Percentiles rank a stretch among this genome's conserved stretches.
phyloP scores from a whole-genome alignment of 345 rosid species.

The Camelina neglecta region DNA sequence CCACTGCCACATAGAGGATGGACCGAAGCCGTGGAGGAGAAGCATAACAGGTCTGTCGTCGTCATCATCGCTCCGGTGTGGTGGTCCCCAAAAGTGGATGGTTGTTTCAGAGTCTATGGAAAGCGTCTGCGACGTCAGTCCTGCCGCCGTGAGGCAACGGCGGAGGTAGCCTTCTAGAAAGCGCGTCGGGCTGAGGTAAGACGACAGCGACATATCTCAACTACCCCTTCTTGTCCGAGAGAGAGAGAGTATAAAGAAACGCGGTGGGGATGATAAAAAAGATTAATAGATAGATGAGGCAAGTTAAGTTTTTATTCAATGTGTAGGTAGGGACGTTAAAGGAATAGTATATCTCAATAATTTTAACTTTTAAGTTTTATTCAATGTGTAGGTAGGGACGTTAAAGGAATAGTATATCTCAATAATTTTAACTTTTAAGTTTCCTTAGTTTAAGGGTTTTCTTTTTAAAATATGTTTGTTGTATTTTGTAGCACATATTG shows the following conservation, averaged over 20 bases:
- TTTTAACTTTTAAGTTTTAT: neutral
- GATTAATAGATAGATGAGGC: neutral
- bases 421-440: neutral
- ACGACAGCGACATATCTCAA: slow-evolving; percentile 43
- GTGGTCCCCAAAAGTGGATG: slow-evolving; percentile 79
- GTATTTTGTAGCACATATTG: neutral
- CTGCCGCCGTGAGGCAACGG: slow-evolving; percentile 66
- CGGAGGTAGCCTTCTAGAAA: slow-evolving; percentile 72
- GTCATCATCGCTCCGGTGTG: neutral
- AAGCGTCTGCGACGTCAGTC: slow-evolving; percentile 57
- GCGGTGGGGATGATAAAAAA: neutral
- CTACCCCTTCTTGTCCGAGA: slow-evolving; percentile 34
- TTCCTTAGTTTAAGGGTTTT: neutral
- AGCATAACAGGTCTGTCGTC: slow-evolving; percentile 56
- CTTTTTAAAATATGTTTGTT: neutral
- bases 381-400: neutral
- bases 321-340: neutral
- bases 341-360: neutral
- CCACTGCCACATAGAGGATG: slow-evolving; percentile 83
- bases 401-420: neutral
- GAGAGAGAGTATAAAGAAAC: neutral
- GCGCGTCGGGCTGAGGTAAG: slow-evolving; percentile 64
- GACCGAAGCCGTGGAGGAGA: slow-evolving; percentile 91
- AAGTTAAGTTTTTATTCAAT: neutral
- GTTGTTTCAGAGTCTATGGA: slow-evolving; percentile 59